Evolutionary conservation across 1,284 basidiomycete species (phyloP), one percentile per base, ranked within the genome.

Genomic region (Neotropicomus parvogracilis): DNA sequence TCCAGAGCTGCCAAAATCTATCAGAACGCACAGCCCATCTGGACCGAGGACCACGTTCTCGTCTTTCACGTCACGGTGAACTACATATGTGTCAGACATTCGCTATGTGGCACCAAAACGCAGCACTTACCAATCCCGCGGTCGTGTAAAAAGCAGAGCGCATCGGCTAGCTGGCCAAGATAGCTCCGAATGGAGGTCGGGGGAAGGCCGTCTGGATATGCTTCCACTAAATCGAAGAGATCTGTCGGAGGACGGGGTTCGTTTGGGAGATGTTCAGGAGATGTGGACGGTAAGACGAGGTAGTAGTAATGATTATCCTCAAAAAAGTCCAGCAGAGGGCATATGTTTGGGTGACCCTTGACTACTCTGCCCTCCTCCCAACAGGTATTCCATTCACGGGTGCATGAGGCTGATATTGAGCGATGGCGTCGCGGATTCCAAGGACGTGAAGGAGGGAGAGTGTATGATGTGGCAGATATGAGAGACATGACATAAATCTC

Each of bases 281-380:
- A 80, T 20, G 80, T 79, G 6, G 81, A 88, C 6, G 88, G 88
- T 20, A 91, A 68, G 35, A 91, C 79, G 60, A 97, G 78, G 69
- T 98, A 98, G 68, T 99, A 99, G 63, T 92, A 98, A 69, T 98
- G 91, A 52, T 81, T 83, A 66, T 99, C 97, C 68, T 99, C 95
- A 67, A 98, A 99, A 66, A 97, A 99, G 68, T 99, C 97, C 48
- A 95, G 76, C 49, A 99, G 78, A 40, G 89, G 88, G 68, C 94
- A 95, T 48, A 99, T 90, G 60, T 91, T 92, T 0, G 93, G 92
- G 65, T 95, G 92, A 2, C 90, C 90, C 61, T 86, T 83, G 49
- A 88, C 78, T 17, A 80, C 66, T 51, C 78, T 79, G 31, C 83
- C 87, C 60, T 85, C 83, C 49, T 78, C 66, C 87, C 88, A 88